These are phyloP conservation scores for Globisporangium uncinulatum DNA, from an alignment of 352 stramenopile species.

Conservation along the genomic window DNA sequence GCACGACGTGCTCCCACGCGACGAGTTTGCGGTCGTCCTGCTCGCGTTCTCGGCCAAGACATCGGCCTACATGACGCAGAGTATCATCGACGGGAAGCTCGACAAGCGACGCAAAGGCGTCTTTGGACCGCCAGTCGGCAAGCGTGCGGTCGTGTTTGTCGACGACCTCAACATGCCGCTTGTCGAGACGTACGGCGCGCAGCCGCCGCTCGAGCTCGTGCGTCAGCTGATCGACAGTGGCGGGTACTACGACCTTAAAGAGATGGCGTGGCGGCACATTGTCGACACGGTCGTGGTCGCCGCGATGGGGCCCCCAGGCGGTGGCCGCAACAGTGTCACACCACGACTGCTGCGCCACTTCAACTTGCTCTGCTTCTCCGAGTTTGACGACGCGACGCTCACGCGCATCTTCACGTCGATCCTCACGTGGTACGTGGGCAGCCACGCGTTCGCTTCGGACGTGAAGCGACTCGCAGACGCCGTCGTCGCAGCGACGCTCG, in stretches of 20 bases:
- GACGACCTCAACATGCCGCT: slow-evolving; percentile 96
- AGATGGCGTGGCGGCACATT: slow-evolving; percentile 90
- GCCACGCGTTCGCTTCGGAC: slow-evolving; percentile 55
- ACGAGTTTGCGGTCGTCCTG: slow-evolving; percentile 84
- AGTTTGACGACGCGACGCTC: slow-evolving; percentile 92
- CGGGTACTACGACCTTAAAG: slow-evolving; percentile 93
- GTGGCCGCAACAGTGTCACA: slow-evolving; percentile 88
- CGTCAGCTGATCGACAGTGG: slow-evolving; percentile 88
- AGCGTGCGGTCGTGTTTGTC: slow-evolving; percentile 87
- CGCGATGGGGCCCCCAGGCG: slow-evolving; percentile 90
- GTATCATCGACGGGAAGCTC: slow-evolving; percentile 94
- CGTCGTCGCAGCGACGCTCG: slow-evolving; percentile 88
- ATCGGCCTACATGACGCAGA: slow-evolving; percentile 92
- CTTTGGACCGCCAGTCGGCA: slow-evolving; percentile 86
- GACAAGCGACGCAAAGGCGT: slow-evolving; percentile 91
- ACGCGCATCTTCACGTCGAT: slow-evolving; percentile 92
- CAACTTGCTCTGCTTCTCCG: slow-evolving; percentile 91
- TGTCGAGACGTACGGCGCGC: slow-evolving; percentile 91
- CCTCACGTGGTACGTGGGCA: slow-evolving; percentile 79
- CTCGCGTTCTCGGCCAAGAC: slow-evolving; percentile 93
- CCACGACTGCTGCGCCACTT: slow-evolving; percentile 91
- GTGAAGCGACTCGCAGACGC: slow-evolving; percentile 67
- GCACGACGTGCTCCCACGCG: slow-evolving; percentile 69
- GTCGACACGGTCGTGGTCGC: slow-evolving; percentile 88
- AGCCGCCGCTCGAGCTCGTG: slow-evolving; percentile 91